A percentile compares a stretch with the other conserved stretches of the same genome.
phyloP scores from a whole-genome alignment of 2,329 filamentous ascomycete species.

The Ophiostoma angusticollis region DNA sequence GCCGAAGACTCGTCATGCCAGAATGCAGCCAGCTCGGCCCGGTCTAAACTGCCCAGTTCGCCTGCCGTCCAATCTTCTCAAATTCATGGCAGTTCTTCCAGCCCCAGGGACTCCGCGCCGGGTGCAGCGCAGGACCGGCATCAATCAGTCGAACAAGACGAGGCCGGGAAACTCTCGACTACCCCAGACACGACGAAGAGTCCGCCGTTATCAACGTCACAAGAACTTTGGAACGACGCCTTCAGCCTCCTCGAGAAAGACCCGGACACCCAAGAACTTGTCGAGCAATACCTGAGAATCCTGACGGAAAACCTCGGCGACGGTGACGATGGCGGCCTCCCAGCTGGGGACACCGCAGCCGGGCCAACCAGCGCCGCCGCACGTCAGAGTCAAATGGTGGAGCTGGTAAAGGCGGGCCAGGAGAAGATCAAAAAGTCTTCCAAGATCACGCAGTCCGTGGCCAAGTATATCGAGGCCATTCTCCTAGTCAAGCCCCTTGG shows the following conservation, averaged over 20 bases:
- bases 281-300: not conserved
- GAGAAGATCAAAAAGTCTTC: conserved; percentile 17
- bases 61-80: too few relatives aligned
- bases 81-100: too few relatives aligned
- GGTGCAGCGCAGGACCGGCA: too few relatives aligned
- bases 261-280: not conserved
- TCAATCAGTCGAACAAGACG: too few relatives aligned
- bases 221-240: conserved; percentile 1
- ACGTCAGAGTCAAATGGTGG: conserved; percentile 18
- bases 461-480: conserved; percentile 16
- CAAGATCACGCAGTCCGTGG: conserved; percentile 17
- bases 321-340: not conserved
- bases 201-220: not conserved
- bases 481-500: conserved; percentile 17
- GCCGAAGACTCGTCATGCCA: too few relatives aligned
- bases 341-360: not conserved
- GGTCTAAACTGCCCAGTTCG: too few relatives aligned
- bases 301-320: not conserved
- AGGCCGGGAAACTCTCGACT: too few relatives aligned
- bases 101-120: too few relatives aligned
- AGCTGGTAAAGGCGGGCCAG: conserved; percentile 19
- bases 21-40: too few relatives aligned
- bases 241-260: not conserved
- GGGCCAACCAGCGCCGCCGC: not conserved
- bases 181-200: too few relatives aligned